phyloP scores from a whole-genome alignment of 176 grass and related monocot genomes.

The Musa schizocarpa region DNA sequence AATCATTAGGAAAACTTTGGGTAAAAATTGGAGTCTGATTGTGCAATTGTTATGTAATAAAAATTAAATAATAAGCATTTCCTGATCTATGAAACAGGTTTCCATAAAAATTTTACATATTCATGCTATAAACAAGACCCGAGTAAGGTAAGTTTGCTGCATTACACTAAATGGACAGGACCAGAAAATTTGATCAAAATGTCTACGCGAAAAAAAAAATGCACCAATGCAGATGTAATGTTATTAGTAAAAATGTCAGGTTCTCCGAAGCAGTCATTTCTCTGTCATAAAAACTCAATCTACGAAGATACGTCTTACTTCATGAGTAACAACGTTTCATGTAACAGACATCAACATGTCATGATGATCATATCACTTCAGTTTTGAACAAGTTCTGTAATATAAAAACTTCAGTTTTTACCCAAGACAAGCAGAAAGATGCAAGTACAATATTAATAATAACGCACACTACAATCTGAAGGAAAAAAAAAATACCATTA shows the following conservation, averaged over 20 bases:
- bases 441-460: neutral
- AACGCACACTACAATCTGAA: neutral
- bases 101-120: neutral
- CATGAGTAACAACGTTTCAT: neutral
- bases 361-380: neutral
- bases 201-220: neutral
- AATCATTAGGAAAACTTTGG: too few species aligned
- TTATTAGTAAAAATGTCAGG: neutral
- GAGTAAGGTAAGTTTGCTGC: neutral
- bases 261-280: neutral
- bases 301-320: neutral
- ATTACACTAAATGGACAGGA: neutral
- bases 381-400: neutral
- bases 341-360: neutral
- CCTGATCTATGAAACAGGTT: neutral
- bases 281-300: neutral
- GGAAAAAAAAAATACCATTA: slow-evolving; percentile 28
- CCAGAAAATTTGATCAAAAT: neutral
- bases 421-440: neutral
- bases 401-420: neutral
- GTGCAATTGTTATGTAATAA: too few species aligned
- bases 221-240: too few species aligned
- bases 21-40: too few species aligned
- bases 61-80: neutral
- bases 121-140: neutral